Evolutionary conservation across 192 early-diverging fungal genomes (phyloP).

Genomic region (Powellomyces hirtus): DNA sequence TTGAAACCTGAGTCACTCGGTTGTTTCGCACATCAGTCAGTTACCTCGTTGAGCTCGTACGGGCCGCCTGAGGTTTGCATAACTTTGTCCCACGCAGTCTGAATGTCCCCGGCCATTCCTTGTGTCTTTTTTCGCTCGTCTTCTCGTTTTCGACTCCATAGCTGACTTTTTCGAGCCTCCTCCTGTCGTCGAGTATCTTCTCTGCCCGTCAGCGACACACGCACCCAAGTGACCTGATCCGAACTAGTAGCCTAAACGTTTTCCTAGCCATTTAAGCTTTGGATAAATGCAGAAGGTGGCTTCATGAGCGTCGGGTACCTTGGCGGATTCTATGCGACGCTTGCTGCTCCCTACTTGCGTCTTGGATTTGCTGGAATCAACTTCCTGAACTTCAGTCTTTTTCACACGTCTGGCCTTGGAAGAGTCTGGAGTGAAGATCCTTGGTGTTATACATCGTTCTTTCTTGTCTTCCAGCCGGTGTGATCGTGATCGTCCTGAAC

Average conservation of each 20-base stretch:
- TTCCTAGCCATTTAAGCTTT: neutral
- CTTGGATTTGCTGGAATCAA: conserved; percentile 44
- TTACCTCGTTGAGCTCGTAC: conserved; percentile 47
- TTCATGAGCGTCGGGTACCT: neutral
- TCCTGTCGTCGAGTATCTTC: conserved; percentile 47
- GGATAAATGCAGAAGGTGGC: neutral
- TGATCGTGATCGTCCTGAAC: neutral
- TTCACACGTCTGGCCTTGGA: conserved; percentile 15
- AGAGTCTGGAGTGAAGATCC: neutral
- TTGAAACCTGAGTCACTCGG: neutral
- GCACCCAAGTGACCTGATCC: conserved; percentile 45
- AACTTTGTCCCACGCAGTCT: conserved; percentile 38
- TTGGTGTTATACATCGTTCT: neutral
- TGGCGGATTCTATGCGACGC: conserved; percentile 20
- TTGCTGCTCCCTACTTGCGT: conserved; percentile 19
- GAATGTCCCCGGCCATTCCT: conserved; percentile 34
- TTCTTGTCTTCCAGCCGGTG: neutral
- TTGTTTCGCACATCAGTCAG: neutral
- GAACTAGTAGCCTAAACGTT: conserved; percentile 23
- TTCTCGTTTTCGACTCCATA: conserved; percentile 37
- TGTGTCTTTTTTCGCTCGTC: conserved; percentile 34
- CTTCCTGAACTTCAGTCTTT: conserved; percentile 43
- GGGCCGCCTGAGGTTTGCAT: conserved; percentile 26
- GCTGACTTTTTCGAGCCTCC: conserved; percentile 40
- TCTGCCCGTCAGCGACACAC: conserved; percentile 44